Evolutionary conservation across 192 early-diverging fungal species (phyloP).

Genomic region (Coemansia sp.): DNA sequence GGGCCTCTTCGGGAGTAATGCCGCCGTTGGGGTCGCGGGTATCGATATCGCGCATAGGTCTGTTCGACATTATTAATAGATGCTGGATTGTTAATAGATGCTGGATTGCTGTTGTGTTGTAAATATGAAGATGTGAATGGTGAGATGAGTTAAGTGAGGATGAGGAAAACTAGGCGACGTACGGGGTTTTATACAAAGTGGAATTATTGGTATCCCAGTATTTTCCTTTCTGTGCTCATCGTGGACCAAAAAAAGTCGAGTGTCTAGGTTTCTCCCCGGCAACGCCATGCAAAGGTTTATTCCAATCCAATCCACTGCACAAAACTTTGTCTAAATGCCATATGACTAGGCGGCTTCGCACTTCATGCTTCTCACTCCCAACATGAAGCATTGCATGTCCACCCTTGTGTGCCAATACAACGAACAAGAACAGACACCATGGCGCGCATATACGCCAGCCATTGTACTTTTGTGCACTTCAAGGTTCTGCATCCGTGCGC

Average conservation of each 20-base stretch:
- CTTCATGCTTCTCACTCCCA: constrained; percentile 9
- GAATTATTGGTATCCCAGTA: too few species aligned
- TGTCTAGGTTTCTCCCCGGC: too few species aligned
- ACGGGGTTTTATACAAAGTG: too few species aligned
- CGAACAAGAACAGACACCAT: neutral
- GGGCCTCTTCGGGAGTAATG: constrained; percentile 22
- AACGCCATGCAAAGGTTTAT: too few species aligned
- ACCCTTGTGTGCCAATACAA: neutral
- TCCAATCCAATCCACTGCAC: too few species aligned
- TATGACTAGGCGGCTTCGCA: too few species aligned
- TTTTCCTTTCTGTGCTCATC: too few species aligned
- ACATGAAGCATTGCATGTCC: neutral
- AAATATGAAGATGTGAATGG: neutral
- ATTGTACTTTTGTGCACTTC: neutral
- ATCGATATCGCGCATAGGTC: constrained; percentile 28
- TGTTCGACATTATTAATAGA: neutral
- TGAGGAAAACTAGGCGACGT: too few species aligned
- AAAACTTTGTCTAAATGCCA: too few species aligned
- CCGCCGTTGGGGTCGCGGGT: constrained; percentile 31
- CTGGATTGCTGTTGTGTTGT: neutral
- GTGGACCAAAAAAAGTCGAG: too few species aligned
- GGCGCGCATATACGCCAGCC: neutral
- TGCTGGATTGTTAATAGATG: neutral
- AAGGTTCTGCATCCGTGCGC: neutral
- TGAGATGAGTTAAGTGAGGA: too few species aligned